Base-by-base conservation (phyloP, 257 asterid genomes). In the Solanum arcanum region DNA sequence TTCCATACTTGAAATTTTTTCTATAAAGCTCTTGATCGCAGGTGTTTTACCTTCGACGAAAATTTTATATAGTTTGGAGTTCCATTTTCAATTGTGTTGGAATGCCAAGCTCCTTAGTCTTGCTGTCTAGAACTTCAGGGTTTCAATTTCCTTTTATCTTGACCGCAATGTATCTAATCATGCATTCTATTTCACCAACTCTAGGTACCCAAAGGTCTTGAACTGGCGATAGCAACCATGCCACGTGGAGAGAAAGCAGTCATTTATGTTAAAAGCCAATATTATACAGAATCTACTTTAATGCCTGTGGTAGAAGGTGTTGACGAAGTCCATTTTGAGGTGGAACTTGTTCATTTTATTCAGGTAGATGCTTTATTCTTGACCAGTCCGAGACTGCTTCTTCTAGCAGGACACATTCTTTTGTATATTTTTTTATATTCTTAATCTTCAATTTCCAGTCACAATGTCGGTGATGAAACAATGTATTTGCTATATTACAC, bases 201-300 rank as follows among this genome's bases (percentile, higher is more conserved):
- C 16, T 88, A 96, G 99, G 93, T 97, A 84, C 98, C 99, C 49
- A 90, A 94, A 89, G 99, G 99, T 88, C 99, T 97, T 83, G 99
- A 97, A 94, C 95, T 97, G 96, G 99, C 97, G 88, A 94, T 94
- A 37, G 95, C 98, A 86, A 92, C 96, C 76, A 97, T 95, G 99
- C 86, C 98, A 84, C 91, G 94, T 69, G 96, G 98, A 90, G 99
- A 97, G 88, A 97, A 95, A 90, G 96, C 98, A 37, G 92, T 93
- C 74, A 93, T 97, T 88, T 97, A 93, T 88, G 98, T 95, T 83
- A 88, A 88, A 11, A 90, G 88, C 86, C 93, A 93, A 87, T 91
- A 94, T 90, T 88, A 93, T 83, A 92, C 94, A 86, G 89, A 92
- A 84, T 86, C 94, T 86, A 92, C 93, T 74, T 88, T 94, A 86